Base-by-base conservation (phyloP, 108 stramenopile species). In the Pelagomonas calceolata region DNA sequence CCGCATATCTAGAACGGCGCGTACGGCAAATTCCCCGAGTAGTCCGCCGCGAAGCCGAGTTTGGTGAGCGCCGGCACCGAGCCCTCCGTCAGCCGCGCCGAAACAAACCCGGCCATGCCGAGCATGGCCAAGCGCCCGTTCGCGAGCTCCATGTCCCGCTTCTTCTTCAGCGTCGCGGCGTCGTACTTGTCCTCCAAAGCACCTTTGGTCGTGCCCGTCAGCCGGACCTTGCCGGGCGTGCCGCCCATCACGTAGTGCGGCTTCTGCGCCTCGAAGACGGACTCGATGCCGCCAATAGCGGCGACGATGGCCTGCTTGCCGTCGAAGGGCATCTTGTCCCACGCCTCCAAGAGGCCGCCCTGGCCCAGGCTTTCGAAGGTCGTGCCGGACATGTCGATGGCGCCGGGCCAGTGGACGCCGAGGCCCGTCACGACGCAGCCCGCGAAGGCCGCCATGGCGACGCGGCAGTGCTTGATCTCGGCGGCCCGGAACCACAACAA, bases 161-260 rank as follows among this genome's bases (percentile, higher is more conserved):
- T 89, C 34, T 63, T 79, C 34, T 73, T 78, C 76, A 91, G 66
- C 21, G 76, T 85, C 37, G 70, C 83, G 34, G 75, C 79, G 68
- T 81, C 79, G 39, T 43, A 43, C 39, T 43, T 43, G 39, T 5
- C 39, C 39, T 43, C 39, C 9, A 43, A 12, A 12, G 12, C 39
- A 12, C 39, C 39, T 5, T 5, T 12, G 9, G 39, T 43, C 39
- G 39, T 43, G 39, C 39, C 39, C 39, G 39, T 43, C 9, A 43
- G 39, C 9, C 39, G 39, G 39, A 43, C 39, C 39, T 43, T 43
- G 39, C 39, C 39, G 9, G 39, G 39, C 39, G 39, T 60, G 73
- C 90, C 90, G 70, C 90, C 90, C 86, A 87, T 89, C 75, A 83
- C 88, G 87, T 91, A 91, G 79, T 91, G 90, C 44, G 80, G 76